These are phyloP conservation scores for Desmodesmus armatus DNA, from an alignment of 139 green algal genomes.

Conservation along the genomic window DNA sequence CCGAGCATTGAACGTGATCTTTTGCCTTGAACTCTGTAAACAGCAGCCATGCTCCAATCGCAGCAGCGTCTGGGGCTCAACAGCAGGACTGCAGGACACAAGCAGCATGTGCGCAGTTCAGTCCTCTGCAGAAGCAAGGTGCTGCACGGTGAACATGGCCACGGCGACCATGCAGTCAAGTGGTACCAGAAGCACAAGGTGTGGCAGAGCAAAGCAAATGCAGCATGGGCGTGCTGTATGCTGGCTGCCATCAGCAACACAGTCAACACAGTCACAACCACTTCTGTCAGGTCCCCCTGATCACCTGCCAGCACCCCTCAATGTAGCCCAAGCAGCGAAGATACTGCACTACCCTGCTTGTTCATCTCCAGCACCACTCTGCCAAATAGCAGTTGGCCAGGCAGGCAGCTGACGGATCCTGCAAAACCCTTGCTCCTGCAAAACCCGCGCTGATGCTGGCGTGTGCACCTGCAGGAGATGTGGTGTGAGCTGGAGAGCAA, in stretches of 20 bases:
- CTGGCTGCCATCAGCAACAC: too few relatives aligned
- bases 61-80: background rate
- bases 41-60: background rate
- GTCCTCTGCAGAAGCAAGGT: slow-evolving; percentile 6
- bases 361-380: too few relatives aligned
- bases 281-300: too few relatives aligned
- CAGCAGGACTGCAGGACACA: slow-evolving; percentile 1
- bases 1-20: too few relatives aligned
- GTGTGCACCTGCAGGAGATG: slow-evolving; percentile 21
- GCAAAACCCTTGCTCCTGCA: too few relatives aligned
- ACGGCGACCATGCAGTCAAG: background rate
- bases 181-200: slow-evolving; percentile 33
- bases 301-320: too few relatives aligned
- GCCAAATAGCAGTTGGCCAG: too few relatives aligned
- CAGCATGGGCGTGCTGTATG: background rate
- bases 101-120: background rate
- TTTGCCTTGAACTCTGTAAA: background rate
- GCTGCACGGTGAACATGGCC: slow-evolving; percentile 29
- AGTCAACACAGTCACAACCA: too few relatives aligned
- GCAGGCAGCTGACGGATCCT: too few relatives aligned
- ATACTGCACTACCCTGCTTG: too few relatives aligned
- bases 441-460: background rate
- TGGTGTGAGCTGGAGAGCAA: slow-evolving; percentile 14
- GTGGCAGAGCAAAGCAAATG: too few relatives aligned
- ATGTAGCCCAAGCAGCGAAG: too few relatives aligned